Evolutionary conservation across 257 asterid genomes (phyloP).

Genomic region (Voacanga thouarsii): DNA sequence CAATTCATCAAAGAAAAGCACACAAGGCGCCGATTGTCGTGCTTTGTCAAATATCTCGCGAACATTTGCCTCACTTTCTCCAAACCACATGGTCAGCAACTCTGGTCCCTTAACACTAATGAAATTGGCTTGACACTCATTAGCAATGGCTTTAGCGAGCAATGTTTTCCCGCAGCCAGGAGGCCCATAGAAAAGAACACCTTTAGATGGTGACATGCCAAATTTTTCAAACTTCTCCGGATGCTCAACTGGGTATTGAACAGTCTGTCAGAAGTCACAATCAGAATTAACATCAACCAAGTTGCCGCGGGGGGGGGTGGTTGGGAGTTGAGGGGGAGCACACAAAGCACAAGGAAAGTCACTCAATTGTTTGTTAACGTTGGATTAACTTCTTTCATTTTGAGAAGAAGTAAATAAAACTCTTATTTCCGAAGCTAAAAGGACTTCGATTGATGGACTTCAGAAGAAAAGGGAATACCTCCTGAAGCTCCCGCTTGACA

Average conservation of each 20-base stretch:
- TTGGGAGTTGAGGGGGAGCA: neutral
- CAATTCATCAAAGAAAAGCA: conserved; percentile 63
- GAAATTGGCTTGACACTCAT: conserved; percentile 65
- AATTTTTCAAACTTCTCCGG: conserved; percentile 65
- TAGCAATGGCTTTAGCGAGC: conserved; percentile 67
- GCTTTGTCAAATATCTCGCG: conserved; percentile 66
- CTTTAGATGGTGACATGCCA: conserved; percentile 71
- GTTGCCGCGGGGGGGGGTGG: too few relatives aligned
- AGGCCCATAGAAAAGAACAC: conserved; percentile 65
- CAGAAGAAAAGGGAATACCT: conserved; percentile 24
- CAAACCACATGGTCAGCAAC: conserved; percentile 69
- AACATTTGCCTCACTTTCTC: conserved; percentile 71
- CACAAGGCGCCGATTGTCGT: conserved; percentile 74
- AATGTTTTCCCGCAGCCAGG: conserved; percentile 69
- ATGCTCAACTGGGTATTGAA: conserved; percentile 73
- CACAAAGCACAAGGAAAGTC: neutral
- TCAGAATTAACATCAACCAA: neutral
- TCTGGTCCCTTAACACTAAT: conserved; percentile 66
- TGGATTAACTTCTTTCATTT: neutral
- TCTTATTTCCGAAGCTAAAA: neutral
- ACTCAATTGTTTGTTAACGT: neutral
- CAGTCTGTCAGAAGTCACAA: conserved; percentile 36
- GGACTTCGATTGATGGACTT: neutral
- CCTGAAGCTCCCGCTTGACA: conserved; percentile 55
- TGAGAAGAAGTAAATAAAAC: neutral